phyloP scores from a whole-genome alignment of 352 stramenopile species.

The Phytophthora nicotianae region DNA sequence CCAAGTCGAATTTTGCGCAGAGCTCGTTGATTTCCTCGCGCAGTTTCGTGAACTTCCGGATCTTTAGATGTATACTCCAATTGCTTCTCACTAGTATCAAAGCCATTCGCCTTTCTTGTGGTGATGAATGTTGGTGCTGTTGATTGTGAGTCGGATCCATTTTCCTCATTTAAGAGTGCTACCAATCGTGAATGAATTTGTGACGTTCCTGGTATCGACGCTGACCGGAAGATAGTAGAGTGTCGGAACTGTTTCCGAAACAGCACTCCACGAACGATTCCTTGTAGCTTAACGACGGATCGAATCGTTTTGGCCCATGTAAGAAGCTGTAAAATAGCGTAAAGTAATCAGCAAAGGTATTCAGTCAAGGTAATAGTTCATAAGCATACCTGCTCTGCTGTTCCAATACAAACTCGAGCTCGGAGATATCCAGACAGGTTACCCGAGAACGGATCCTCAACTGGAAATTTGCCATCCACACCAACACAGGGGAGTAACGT shows the following conservation, averaged over 20 bases:
- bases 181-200: background rate
- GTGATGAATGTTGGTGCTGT: background rate
- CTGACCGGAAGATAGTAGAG: background rate
- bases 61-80: slow-evolving; percentile 1
- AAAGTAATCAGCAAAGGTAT: background rate
- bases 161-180: background rate
- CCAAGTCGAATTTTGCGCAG: slow-evolving; percentile 36
- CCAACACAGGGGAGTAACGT: slow-evolving; percentile 33
- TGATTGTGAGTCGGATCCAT: slow-evolving; percentile 3
- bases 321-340: slow-evolving; percentile 3
- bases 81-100: background rate
- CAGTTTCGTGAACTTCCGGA: background rate
- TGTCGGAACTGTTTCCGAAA: slow-evolving; percentile 2
- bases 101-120: background rate
- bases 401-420: slow-evolving; percentile 46
- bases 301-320: slow-evolving; percentile 13
- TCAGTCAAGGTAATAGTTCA: background rate
- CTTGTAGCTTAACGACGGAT: slow-evolving; percentile 17
- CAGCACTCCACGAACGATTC: slow-evolving; percentile 6
- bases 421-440: slow-evolving; percentile 38
- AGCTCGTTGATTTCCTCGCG: background rate
- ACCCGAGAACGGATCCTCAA: slow-evolving; percentile 56
- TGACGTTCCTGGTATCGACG: background rate
- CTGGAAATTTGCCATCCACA: slow-evolving; percentile 36
- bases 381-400: slow-evolving; percentile 53